Evolutionary conservation across 1,139 yeast genomes (phyloP).

Genomic region (Blastobotrys petasosporus): DNA sequence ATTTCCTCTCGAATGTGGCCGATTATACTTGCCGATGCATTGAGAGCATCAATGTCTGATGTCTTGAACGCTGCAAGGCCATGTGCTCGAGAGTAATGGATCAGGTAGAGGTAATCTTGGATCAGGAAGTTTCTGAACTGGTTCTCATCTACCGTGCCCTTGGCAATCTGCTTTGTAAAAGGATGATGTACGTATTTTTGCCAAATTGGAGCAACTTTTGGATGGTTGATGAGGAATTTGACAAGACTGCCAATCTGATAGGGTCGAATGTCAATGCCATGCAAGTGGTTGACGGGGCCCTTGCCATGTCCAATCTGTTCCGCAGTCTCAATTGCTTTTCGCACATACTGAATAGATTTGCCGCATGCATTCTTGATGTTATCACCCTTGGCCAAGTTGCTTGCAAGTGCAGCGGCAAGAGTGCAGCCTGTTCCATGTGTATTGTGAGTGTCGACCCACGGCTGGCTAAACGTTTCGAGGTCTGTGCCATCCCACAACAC

Average conservation of each 20-base stretch:
- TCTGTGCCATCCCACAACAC: conserved; percentile 47
- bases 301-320: conserved; percentile 47
- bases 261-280: conserved; percentile 32
- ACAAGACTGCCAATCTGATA: conserved; percentile 41
- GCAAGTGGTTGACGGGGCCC: conserved; percentile 69
- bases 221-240: conserved; percentile 52
- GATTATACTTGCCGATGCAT: conserved; percentile 48
- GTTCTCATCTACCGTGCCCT: conserved; percentile 44
- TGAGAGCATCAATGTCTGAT: conserved; percentile 46
- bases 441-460: conserved; percentile 44
- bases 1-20: conserved; percentile 52
- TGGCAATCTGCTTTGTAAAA: conserved; percentile 52
- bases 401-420: conserved; percentile 72
- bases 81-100: conserved; percentile 65
- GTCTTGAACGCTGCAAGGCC: conserved; percentile 61
- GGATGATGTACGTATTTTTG: conserved; percentile 52
- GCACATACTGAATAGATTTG: conserved; percentile 51
- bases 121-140: conserved; percentile 54
- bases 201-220: conserved; percentile 54
- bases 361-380: conserved; percentile 38
- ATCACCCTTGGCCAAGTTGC: conserved; percentile 57
- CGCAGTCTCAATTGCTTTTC: conserved; percentile 49
- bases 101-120: conserved; percentile 67
- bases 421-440: conserved; percentile 95
- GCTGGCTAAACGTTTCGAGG: conserved; percentile 46